phyloP scores from a whole-genome alignment of 345 rosid genomes.

The Pistacia atlantica region DNA sequence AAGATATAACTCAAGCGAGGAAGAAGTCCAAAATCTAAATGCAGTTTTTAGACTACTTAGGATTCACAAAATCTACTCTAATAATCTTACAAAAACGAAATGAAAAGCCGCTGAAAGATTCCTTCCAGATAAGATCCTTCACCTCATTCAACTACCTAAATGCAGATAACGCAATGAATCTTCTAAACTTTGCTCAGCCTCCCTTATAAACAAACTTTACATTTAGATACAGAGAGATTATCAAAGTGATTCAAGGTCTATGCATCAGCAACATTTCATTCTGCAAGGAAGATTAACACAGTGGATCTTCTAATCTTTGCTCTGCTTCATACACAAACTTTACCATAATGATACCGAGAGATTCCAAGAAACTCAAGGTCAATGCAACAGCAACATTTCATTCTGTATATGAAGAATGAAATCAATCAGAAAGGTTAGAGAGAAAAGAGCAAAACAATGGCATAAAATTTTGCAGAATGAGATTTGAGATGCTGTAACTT shows the following conservation, averaged over 20 bases:
- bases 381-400: too few relatives aligned
- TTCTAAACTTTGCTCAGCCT: neutral
- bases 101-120: neutral
- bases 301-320: too few relatives aligned
- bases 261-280: constrained; percentile 1
- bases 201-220: neutral
- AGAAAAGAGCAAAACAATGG: neutral
- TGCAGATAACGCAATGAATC: neutral
- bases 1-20: too few relatives aligned
- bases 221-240: neutral
- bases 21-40: too few relatives aligned
- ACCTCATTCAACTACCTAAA: neutral
- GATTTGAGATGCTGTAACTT: constrained; percentile 10
- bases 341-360: too few relatives aligned
- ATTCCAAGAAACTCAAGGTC: too few relatives aligned
- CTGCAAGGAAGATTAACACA: neutral
- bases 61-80: too few relatives aligned
- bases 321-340: too few relatives aligned
- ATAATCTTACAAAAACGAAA: too few relatives aligned
- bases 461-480: neutral
- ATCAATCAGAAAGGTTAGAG: neutral
- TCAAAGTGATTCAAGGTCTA: neutral
- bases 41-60: too few relatives aligned
- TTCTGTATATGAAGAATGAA: too few relatives aligned
- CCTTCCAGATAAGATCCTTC: neutral